Percentiles rank a stretch among this genome's conserved stretches.
Conservation (phyloP, 257 asterid genomes). For the Thymus mandschuricus region DNA sequence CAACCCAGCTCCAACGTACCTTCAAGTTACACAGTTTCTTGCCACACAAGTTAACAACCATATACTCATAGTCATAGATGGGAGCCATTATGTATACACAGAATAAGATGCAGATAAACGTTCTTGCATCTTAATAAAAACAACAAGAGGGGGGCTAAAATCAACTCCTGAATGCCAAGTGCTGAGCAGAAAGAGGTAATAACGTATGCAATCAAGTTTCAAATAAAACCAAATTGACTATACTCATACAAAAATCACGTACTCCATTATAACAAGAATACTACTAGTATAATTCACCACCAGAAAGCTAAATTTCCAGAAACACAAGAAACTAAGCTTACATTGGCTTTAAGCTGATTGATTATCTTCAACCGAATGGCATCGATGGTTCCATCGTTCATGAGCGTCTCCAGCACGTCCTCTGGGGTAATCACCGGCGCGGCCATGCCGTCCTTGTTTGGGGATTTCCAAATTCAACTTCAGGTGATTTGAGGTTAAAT, state of each 20-base stretch:
- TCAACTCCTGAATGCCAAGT: not conserved
- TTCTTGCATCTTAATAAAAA: not conserved
- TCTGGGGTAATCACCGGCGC: slow-evolving; percentile 76
- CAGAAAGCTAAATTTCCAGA: not conserved
- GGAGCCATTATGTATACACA: too few relatives aligned
- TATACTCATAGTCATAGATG: too few relatives aligned
- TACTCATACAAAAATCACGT: not conserved
- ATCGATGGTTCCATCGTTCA: slow-evolving; percentile 96
- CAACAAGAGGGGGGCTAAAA: not conserved
- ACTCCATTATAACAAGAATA: too few relatives aligned
- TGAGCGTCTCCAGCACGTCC: slow-evolving; percentile 85
- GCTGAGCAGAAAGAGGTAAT: slow-evolving; percentile 2
- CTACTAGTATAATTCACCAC: not conserved
- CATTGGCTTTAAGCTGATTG: slow-evolving; percentile 91
- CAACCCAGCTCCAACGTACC: not conserved
- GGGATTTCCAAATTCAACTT: slow-evolving; percentile 2
- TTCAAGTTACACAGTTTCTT: not conserved
- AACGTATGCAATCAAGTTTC: not conserved
- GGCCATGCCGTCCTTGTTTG: slow-evolving; percentile 43
- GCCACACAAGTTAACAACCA: too few relatives aligned
- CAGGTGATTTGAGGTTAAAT: too few relatives aligned
- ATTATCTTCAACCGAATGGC: slow-evolving; percentile 84
- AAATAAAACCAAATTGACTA: not conserved
- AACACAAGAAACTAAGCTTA: slow-evolving; percentile 42
- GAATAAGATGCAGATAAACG: too few relatives aligned